Percentiles rank a stretch among this genome's conserved stretches.
Evolutionary conservation across 1,284 basidiomycete genomes (phyloP).

Genomic region (Ustanciosporium gigantosporum): DNA sequence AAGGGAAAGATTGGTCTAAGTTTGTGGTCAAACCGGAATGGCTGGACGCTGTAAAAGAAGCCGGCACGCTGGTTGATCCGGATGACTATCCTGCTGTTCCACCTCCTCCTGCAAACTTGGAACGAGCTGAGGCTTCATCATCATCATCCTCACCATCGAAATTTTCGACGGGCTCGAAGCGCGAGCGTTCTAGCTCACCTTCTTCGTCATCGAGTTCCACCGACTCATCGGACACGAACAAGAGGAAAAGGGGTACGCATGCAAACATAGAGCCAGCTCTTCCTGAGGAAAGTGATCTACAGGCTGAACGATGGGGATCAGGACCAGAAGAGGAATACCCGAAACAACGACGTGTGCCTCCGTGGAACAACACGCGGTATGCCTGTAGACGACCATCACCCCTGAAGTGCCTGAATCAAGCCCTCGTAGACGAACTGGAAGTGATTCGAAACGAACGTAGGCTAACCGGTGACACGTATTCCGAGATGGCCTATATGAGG

Average conservation of each 20-base stretch:
- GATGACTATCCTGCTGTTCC: conserved; percentile 20
- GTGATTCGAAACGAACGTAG: conserved; percentile 46
- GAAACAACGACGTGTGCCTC: conserved; percentile 1
- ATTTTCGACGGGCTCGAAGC: neutral
- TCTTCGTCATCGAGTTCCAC: neutral
- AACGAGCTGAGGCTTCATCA: too few species aligned
- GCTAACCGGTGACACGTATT: conserved; percentile 41
- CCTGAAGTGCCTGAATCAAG: conserved; percentile 46
- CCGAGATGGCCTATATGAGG: conserved; percentile 54
- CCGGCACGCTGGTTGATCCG: conserved; percentile 26
- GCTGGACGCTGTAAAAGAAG: conserved; percentile 9
- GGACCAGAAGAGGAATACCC: neutral
- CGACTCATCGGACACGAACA: neutral
- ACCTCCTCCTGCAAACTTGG: neutral
- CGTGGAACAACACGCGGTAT: conserved; percentile 35
- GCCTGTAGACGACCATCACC: conserved; percentile 50
- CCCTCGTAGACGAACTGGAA: conserved; percentile 48
- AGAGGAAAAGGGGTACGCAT: neutral
- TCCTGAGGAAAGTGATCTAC: too few species aligned
- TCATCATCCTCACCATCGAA: neutral
- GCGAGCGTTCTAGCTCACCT: neutral
- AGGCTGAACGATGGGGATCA: neutral
- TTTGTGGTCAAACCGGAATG: conserved; percentile 27
- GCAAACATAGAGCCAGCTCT: neutral
- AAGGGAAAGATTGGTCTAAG: conserved; percentile 21